Conservation (phyloP, 768 basidiomycete species). For the Leccinellum albellum region DNA sequence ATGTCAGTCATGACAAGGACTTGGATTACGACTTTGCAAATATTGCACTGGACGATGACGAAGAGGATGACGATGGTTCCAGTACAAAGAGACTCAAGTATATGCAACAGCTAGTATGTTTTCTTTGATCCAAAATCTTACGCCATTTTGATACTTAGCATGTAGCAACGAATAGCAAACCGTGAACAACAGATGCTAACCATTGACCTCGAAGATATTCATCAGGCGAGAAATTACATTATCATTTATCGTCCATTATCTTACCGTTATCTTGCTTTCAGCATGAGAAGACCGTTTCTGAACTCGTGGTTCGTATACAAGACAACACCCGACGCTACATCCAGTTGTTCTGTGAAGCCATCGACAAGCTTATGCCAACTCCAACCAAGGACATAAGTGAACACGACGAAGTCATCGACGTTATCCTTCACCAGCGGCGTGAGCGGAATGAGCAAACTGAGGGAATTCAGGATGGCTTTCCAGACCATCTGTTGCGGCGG, state of each 20-base stretch:
- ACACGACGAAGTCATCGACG: constrained; percentile 92
- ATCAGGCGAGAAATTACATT: constrained; percentile 45
- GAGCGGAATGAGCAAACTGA: constrained; percentile 84
- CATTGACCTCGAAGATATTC: constrained; percentile 86
- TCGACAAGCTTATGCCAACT: constrained; percentile 85
- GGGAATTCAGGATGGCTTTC: constrained; percentile 74
- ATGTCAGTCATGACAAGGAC: constrained; percentile 62
- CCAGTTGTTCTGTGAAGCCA: constrained; percentile 80
- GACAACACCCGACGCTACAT: constrained; percentile 89
- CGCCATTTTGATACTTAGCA: constrained; percentile 16
- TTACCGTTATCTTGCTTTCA: constrained; percentile 27
- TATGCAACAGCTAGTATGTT: constrained; percentile 70
- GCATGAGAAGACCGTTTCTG: constrained; percentile 68
- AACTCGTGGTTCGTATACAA: constrained; percentile 75
- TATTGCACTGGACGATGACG: constrained; percentile 60
- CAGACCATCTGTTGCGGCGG: constrained; percentile 85
- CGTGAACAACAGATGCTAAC: constrained; percentile 86
- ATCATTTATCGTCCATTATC: neutral
- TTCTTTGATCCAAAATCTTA: constrained; percentile 28
- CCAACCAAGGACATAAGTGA: constrained; percentile 89
- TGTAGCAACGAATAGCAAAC: constrained; percentile 84
- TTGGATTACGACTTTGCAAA: constrained; percentile 63
- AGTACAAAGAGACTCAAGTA: constrained; percentile 62
- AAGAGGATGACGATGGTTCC: constrained; percentile 29
- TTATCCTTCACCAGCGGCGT: constrained; percentile 89